A percentile compares a stretch with the other conserved stretches of the same genome.
Conservation (phyloP, 2,329 filamentous ascomycete species). For the Dactylellina sp. region DNA sequence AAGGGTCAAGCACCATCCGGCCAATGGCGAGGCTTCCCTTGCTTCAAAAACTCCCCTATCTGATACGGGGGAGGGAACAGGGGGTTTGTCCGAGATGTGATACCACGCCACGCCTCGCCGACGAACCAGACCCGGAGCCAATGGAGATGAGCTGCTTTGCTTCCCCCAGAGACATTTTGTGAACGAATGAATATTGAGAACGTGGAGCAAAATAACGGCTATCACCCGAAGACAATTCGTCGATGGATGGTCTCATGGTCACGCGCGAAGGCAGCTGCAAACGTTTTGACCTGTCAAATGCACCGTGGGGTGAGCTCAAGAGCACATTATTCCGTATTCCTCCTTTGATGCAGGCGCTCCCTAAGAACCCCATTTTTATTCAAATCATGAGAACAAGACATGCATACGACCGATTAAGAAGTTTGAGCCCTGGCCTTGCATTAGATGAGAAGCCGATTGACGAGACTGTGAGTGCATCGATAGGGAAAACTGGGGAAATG, state of each 20-base stretch:
- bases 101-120: slow-evolving; percentile 41
- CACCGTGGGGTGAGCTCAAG: slow-evolving; percentile 49
- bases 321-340: slow-evolving; percentile 43
- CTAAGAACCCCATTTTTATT: slow-evolving; percentile 7
- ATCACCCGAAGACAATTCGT: slow-evolving; percentile 45
- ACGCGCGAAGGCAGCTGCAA: slow-evolving; percentile 51
- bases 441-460: slow-evolving; percentile 49
- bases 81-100: slow-evolving; percentile 34
- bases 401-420: slow-evolving; percentile 44
- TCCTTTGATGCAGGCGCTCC: slow-evolving; percentile 32
- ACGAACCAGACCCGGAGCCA: slow-evolving; percentile 30
- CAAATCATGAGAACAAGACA: slow-evolving; percentile 29
- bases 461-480: slow-evolving; percentile 51
- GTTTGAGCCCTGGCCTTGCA: slow-evolving; percentile 48
- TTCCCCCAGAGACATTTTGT: slow-evolving; percentile 18
- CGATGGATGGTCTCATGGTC: slow-evolving; percentile 51
- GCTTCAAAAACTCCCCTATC: slow-evolving; percentile 55
- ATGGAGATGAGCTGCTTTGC: slow-evolving; percentile 13
- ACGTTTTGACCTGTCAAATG: slow-evolving; percentile 51
- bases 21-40: slow-evolving; percentile 46
- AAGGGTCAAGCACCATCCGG: slow-evolving; percentile 31
- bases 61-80: slow-evolving; percentile 53
- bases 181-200: slow-evolving; percentile 48
- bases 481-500: slow-evolving; percentile 54
- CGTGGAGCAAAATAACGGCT: slow-evolving; percentile 50